Percentiles rank a stretch among this genome's conserved stretches.
These are phyloP conservation scores for Silene latifolia DNA, from an alignment of 148 eudicot species.

Conservation along the genomic window DNA sequence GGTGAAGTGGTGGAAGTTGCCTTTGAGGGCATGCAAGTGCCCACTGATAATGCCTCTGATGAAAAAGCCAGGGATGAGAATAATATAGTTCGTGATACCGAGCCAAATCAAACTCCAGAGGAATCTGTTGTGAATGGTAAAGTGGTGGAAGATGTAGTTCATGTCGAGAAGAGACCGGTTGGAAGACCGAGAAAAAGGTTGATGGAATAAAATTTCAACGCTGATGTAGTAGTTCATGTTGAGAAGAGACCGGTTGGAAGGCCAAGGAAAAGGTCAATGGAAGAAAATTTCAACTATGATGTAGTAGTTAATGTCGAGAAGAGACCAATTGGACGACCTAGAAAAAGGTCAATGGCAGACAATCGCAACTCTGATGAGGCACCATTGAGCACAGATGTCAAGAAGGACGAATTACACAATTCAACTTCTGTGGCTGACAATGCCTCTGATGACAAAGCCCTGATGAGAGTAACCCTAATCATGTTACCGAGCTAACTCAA, in stretches of 20 bases:
- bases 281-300: background rate
- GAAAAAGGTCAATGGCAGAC: slow-evolving; percentile 3
- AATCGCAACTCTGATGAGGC: background rate
- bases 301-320: background rate
- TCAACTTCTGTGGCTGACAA: too few species aligned
- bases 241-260: background rate
- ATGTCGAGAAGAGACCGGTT: background rate
- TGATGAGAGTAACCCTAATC: too few species aligned
- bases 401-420: too few species aligned
- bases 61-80: slow-evolving; percentile 4
- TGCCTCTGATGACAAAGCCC: too few species aligned
- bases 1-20: slow-evolving; percentile 11
- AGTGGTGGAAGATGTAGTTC: background rate
- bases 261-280: slow-evolving; percentile 3
- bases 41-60: slow-evolving; percentile 11
- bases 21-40: slow-evolving; percentile 39
- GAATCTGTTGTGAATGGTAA: background rate
- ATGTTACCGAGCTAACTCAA: background rate
- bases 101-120: background rate
- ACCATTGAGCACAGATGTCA: too few species aligned
- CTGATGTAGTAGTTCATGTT: background rate
- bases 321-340: background rate
- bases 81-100: background rate
- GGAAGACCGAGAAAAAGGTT: slow-evolving; percentile 9
- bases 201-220: background rate